Evolutionary conservation across 1,139 yeast species (phyloP).

Genomic region (Oligophagozyma castellii): DNA sequence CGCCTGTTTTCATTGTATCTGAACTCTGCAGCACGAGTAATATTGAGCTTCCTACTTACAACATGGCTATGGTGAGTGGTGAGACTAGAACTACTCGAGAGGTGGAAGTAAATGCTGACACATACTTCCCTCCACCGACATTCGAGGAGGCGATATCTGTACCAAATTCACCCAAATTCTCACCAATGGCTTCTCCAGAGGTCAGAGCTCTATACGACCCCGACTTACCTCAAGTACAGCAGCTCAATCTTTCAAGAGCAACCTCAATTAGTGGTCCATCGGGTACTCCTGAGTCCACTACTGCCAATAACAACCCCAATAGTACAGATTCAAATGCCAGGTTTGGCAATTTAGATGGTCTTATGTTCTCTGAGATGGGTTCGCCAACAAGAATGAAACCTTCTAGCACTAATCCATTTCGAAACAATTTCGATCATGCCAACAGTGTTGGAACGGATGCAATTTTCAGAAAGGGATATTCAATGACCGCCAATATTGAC

Average conservation of each 20-base stretch:
- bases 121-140: constrained; percentile 32
- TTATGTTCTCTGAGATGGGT: constrained; percentile 2
- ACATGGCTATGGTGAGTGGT: constrained; percentile 27
- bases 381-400: too few relatives aligned
- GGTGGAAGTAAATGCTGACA: constrained; percentile 1
- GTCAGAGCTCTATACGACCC: constrained; percentile 11
- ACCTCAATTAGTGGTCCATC: constrained; percentile 10
- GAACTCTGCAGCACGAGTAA: constrained; percentile 59
- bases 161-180: constrained; percentile 15
- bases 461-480: constrained; percentile 7
- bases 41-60: constrained; percentile 59
- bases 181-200: constrained; percentile 18
- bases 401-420: too few relatives aligned
- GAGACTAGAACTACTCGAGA: constrained; percentile 2
- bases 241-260: constrained; percentile 18
- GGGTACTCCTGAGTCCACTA: too few relatives aligned
- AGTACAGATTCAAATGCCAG: too few relatives aligned
- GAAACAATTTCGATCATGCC: too few relatives aligned
- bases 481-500: constrained; percentile 2
- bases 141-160: constrained; percentile 43
- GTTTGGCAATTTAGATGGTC: constrained; percentile 10
- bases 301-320: too few relatives aligned
- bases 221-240: constrained; percentile 20
- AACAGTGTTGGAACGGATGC: constrained; percentile 1
- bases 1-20: constrained; percentile 65